Conservation (phyloP, 345 rosid genomes). For the Arabidopsis arenosa region DNA sequence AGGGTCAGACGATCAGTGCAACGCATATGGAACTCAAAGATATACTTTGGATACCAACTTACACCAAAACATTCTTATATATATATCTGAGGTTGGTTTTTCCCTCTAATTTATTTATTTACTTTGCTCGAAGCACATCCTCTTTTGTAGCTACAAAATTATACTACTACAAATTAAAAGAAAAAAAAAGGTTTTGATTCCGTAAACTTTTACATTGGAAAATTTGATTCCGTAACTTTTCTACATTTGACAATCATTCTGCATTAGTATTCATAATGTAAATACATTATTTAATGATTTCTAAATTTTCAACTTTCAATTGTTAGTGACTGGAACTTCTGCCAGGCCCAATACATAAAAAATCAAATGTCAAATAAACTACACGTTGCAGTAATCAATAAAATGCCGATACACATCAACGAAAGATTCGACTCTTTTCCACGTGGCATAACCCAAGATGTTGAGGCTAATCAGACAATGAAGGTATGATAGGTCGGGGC, state of each 20-base stretch:
- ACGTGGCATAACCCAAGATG: constrained; percentile 9
- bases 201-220: no score
- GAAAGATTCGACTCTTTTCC: constrained; percentile 10
- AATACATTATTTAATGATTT: background rate
- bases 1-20: no score
- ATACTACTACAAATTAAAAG: background rate
- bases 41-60: no score
- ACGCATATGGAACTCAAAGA: no score
- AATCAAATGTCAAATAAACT: background rate
- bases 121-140: background rate
- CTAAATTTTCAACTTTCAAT: background rate
- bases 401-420: constrained; percentile 21
- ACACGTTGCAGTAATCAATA: constrained; percentile 25
- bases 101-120: no score
- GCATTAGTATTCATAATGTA: background rate
- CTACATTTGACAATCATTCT: background rate
- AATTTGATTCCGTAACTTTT: background rate
- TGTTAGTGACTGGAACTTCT: background rate
- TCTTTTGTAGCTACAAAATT: background rate
- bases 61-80: no score
- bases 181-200: background rate
- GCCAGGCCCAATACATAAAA: background rate
- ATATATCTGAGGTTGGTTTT: no score
- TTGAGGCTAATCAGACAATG: constrained; percentile 27
- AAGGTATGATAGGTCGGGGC: constrained; percentile 14